phyloP scores from a whole-genome alignment of 495 filamentous ascomycete species.

The Cladorrhinum samala region DNA sequence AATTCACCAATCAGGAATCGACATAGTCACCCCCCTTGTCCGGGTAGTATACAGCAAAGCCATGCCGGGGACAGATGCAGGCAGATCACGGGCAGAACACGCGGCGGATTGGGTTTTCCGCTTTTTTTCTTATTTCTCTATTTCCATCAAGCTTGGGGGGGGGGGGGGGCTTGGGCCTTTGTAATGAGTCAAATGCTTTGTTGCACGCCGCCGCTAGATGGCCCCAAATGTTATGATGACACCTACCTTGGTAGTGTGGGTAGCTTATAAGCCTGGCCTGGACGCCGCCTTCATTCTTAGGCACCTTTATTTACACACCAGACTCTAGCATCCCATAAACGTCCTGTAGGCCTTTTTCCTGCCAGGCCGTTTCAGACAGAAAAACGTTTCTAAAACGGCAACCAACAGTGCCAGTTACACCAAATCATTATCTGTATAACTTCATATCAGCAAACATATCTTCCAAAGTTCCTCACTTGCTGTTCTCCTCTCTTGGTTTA shows the following conservation, averaged over 20 bases:
- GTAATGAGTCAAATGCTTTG: constrained; percentile 17
- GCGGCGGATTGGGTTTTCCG: neutral
- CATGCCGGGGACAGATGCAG: constrained; percentile 6
- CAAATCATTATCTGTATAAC: too few relatives aligned
- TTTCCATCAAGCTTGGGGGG: neutral
- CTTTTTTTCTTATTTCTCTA: neutral
- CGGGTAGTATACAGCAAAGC: neutral
- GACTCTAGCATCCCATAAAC: neutral
- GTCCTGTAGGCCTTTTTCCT: neutral
- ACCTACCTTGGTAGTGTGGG: neutral
- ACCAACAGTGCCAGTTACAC: neutral
- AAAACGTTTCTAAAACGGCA: neutral
- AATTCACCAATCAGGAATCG: constrained; percentile 14
- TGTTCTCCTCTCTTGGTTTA: too few relatives aligned
- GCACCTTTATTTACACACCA: neutral
- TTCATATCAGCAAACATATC: too few relatives aligned
- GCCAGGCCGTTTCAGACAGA: too few relatives aligned
- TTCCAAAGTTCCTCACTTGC: too few relatives aligned
- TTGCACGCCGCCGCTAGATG: neutral
- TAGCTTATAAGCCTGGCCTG: neutral
- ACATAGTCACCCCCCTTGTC: neutral
- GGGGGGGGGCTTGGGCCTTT: constrained; percentile 11
- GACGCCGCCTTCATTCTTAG: neutral
- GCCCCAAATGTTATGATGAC: too few relatives aligned
- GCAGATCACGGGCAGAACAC: constrained; percentile 7